Base-by-base conservation (phyloP, 1,284 basidiomycete species). In the Lignosus rhinocerotis region DNA sequence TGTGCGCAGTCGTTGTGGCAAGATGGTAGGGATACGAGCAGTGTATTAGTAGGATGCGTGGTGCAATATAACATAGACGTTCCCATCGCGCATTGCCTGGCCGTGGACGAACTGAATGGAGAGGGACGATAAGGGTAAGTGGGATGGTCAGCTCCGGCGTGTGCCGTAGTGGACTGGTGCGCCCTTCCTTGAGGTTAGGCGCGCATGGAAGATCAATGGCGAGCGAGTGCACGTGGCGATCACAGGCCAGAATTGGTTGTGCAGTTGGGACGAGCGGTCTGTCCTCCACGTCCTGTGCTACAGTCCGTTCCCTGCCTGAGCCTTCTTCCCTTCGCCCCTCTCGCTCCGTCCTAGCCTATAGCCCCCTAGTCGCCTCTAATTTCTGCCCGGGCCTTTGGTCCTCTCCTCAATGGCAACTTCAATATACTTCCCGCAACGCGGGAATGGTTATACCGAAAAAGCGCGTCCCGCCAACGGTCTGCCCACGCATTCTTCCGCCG, bases 401-500 rank as follows among this genome's bases (percentile, higher is more conserved):
- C 59, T 49, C 56, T 53, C 51, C 52, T 39, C 60, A 57, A 84
- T 84, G 83, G 70, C 78, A 56, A 77, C 79, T 51, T 78, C 77
- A 55, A 74, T 78, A 58, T 80, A 83, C 64, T 78, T 80, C 66
- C 72, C 76, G 19, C 75, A 49, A 53, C 78, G 78, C 55, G 73
- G 72, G 60, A 79, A 78, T 70, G 79, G 80, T 55, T 75, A 76
- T 64, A 76, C 70, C 55, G 79, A 80, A 66, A 80, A 81, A 67
- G 50, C 74, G 45, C 78, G 77, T 62, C 55, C 73, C 55, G 72
- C 77, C 54, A 80, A 77, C 59, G 75, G 77, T 50, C 81, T 90
- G 51, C 87, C 87, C 32, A 73, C 78, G 36, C 83, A 81, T 63
- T 83, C 85, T 41, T 81, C 84, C 55, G 83, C 85, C 9, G 78